These are phyloP conservation scores for Yamadazyma olivae DNA, from an alignment of 805 yeast species.

Conservation along the genomic window DNA sequence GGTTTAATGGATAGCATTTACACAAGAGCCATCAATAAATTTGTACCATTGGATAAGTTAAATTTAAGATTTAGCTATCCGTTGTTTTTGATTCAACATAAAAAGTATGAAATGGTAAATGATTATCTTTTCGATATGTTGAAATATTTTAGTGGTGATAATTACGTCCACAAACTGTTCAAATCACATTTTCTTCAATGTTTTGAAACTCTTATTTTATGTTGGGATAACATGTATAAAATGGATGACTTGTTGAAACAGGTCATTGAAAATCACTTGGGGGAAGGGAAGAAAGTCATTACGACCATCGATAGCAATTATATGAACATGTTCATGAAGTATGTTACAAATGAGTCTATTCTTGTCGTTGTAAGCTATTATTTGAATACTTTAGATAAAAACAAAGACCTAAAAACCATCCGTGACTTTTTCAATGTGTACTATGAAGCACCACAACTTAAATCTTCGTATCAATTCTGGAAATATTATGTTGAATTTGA, in stretches of 20 bases:
- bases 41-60: constrained; percentile 30
- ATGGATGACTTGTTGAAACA: background rate
- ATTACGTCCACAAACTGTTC: constrained; percentile 7
- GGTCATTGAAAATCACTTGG: constrained; percentile 4
- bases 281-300: background rate
- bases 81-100: constrained; percentile 17
- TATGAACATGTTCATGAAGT: constrained; percentile 5
- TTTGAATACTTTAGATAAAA: constrained; percentile 21
- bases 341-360: constrained; percentile 41
- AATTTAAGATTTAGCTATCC: constrained; percentile 24
- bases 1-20: constrained; percentile 43
- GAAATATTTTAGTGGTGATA: constrained; percentile 21
- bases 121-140: constrained; percentile 26
- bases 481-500: constrained; percentile 53
- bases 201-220: constrained; percentile 10
- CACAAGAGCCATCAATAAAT: constrained; percentile 45
- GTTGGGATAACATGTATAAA: constrained; percentile 3
- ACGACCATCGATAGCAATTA: constrained; percentile 1
- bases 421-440: constrained; percentile 25
- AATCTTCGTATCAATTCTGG: constrained; percentile 53
- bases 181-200: constrained; percentile 18
- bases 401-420: constrained; percentile 4
- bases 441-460: constrained; percentile 27
- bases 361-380: constrained; percentile 33
- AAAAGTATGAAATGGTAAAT: constrained; percentile 18